A percentile compares a stretch with the other conserved stretches of the same genome.
phyloP scores from a whole-genome alignment of 495 filamentous ascomycete genomes.

The Parmelia sp. region DNA sequence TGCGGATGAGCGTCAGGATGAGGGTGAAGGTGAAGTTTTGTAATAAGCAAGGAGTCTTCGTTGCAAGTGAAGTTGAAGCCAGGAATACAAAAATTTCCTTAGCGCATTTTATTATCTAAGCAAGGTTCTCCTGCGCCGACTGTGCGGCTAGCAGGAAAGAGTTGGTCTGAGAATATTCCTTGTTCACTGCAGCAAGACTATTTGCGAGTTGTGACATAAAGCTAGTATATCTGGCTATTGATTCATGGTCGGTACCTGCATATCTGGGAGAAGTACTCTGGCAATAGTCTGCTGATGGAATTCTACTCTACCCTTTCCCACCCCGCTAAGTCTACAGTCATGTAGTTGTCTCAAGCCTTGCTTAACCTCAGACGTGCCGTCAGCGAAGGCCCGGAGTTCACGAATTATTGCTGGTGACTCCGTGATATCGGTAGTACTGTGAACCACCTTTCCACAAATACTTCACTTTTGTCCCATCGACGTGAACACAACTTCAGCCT shows the following conservation, averaged over 20 bases:
- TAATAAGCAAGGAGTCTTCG: not conserved
- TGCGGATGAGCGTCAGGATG: conserved; percentile 5
- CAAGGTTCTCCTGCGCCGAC: not conserved
- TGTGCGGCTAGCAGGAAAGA: not conserved
- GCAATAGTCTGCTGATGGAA: too few relatives aligned
- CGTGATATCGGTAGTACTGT: not conserved
- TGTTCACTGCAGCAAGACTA: too few relatives aligned
- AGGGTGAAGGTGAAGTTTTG: not conserved
- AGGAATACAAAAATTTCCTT: conserved; percentile 17
- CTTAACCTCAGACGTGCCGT: not conserved
- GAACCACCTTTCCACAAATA: not conserved
- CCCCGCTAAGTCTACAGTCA: not conserved
- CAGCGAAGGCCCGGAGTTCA: too few relatives aligned
- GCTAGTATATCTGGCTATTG: too few relatives aligned
- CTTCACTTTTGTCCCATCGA: not conserved
- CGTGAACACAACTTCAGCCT: not conserved
- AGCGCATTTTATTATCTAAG: conserved; percentile 7
- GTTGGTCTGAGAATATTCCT: too few relatives aligned
- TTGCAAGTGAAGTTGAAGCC: conserved; percentile 9
- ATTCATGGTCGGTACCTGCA: not conserved
- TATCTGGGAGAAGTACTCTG: not conserved
- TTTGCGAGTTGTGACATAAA: too few relatives aligned
- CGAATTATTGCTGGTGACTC: too few relatives aligned
- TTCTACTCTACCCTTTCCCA: not conserved
- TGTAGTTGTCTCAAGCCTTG: not conserved